Percentiles rank a stretch among this genome's conserved stretches.
These are phyloP conservation scores for Phytophthora sansomeana DNA, from an alignment of 352 stramenopile species.

Conservation along the genomic window DNA sequence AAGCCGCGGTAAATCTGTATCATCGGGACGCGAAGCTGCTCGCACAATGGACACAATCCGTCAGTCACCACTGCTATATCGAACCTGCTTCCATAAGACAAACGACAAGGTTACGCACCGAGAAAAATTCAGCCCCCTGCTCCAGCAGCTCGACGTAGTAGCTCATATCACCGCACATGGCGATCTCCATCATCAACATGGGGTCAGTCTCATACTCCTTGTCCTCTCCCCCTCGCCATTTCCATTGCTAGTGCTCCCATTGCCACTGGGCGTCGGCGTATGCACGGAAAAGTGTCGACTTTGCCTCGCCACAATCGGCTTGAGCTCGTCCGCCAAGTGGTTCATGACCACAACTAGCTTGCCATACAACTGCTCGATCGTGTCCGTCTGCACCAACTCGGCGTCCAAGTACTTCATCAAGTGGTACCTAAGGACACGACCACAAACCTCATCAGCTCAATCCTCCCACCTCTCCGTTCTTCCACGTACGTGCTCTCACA, in stretches of 20 bases:
- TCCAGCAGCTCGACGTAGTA: slow-evolving; percentile 82
- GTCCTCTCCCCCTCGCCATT: slow-evolving; percentile 1
- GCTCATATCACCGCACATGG: slow-evolving; percentile 65
- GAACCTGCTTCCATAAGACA: not conserved
- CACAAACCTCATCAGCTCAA: not conserved
- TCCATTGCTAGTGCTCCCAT: slow-evolving; percentile 19
- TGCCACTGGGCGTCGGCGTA: slow-evolving; percentile 24
- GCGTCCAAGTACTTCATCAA: slow-evolving; percentile 76
- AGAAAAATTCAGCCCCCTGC: slow-evolving; percentile 82
- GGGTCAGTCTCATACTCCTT: slow-evolving; percentile 29
- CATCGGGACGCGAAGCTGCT: slow-evolving; percentile 75
- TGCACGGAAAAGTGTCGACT: slow-evolving; percentile 40
- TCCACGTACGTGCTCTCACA: slow-evolving; percentile 70
- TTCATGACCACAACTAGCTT: slow-evolving; percentile 70
- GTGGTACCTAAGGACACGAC: slow-evolving; percentile 53
- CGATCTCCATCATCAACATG: slow-evolving; percentile 44
- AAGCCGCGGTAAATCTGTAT: slow-evolving; percentile 74
- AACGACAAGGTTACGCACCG: slow-evolving; percentile 43
- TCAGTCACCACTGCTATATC: not conserved
- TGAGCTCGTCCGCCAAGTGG: slow-evolving; percentile 62
- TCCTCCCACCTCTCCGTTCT: not conserved
- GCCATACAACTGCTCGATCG: slow-evolving; percentile 69
- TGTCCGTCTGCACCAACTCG: slow-evolving; percentile 55
- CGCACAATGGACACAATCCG: not conserved
- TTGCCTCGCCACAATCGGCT: slow-evolving; percentile 50